Percentiles rank a stretch among this genome's conserved stretches.
Conservation (phyloP, 345 rosid genomes). For the Geranium rotundifolium region DNA sequence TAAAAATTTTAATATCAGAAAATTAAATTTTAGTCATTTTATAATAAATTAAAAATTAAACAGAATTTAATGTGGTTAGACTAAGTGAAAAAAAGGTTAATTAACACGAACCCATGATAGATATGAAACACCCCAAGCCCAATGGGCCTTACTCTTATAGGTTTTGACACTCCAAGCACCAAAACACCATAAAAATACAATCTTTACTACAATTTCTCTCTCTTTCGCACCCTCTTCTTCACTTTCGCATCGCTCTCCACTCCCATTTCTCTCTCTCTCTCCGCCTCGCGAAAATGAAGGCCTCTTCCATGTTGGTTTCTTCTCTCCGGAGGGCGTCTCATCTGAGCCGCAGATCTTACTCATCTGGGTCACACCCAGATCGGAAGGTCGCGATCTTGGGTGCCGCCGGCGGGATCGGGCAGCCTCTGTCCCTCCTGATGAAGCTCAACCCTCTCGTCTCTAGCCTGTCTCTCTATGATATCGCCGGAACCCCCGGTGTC, state of each 20-base stretch:
- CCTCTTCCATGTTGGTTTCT: neutral
- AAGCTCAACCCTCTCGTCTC: constrained; percentile 31
- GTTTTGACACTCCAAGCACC: too few species aligned
- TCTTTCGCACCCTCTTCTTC: too few species aligned
- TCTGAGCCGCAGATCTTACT: neutral
- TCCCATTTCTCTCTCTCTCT: neutral
- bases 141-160: too few species aligned
- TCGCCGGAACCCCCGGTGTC: constrained; percentile 29
- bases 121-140: too few species aligned
- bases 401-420: constrained; percentile 34
- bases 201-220: too few species aligned
- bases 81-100: too few species aligned
- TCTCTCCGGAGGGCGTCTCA: neutral
- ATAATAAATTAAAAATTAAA: too few species aligned
- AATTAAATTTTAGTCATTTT: too few species aligned
- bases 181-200: too few species aligned
- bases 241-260: neutral
- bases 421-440: constrained; percentile 26
- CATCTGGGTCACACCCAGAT: constrained; percentile 8
- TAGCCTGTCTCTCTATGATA: constrained; percentile 24
- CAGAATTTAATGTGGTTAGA: too few species aligned
- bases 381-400: constrained; percentile 24
- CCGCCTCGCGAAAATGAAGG: neutral
- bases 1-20: too few species aligned
- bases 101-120: too few species aligned